Evolutionary conservation across 148 eudicot species (phyloP).

Genomic region (Chenopodium album): DNA sequence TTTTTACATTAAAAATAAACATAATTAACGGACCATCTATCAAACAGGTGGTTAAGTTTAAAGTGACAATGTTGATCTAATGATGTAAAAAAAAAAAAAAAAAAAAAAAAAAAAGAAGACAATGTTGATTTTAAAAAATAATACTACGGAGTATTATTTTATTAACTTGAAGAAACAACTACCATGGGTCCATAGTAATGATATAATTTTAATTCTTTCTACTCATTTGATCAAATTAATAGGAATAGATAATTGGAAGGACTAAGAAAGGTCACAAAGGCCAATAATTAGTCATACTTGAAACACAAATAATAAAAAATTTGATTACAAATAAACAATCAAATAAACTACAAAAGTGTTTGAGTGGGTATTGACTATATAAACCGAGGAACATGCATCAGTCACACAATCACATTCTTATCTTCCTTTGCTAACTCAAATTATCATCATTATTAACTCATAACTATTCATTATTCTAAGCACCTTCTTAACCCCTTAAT

Average conservation of each 20-base stretch:
- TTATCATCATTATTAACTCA: constrained; percentile 8
- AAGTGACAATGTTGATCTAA: no score
- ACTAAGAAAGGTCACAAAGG: background rate
- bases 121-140: no score
- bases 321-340: background rate
- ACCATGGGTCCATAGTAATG: background rate
- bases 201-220: background rate
- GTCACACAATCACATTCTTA: constrained; percentile 13
- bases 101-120: no score
- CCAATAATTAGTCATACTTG: constrained; percentile 12
- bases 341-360: background rate
- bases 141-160: no score
- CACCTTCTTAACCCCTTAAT: background rate
- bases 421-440: constrained; percentile 16
- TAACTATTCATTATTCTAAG: background rate
- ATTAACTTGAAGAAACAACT: background rate
- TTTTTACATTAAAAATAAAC: no score
- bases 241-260: background rate
- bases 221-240: no score
- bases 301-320: background rate
- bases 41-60: no score
- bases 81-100: no score
- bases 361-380: constrained; percentile 16
- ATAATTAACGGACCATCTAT: no score
- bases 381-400: constrained; percentile 33